Percentiles rank a stretch among this genome's conserved stretches.
These are phyloP conservation scores for Phialophora expanda DNA, from an alignment of 2,329 filamentous ascomycete species.

Conservation along the genomic window DNA sequence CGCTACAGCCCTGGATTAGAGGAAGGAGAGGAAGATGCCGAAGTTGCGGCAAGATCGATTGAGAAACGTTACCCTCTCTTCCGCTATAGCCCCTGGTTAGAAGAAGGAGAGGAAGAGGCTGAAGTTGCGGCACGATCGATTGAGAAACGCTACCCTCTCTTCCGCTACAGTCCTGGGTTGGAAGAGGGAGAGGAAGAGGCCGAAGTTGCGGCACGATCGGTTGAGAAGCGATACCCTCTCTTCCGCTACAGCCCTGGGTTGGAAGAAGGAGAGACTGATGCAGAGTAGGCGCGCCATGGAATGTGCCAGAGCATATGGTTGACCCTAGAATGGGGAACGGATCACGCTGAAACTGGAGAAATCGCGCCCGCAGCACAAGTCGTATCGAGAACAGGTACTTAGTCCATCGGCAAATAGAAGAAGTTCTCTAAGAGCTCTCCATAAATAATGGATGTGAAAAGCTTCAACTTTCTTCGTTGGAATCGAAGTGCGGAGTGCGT, in stretches of 20 bases:
- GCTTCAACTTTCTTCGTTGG: not conserved
- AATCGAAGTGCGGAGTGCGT: not conserved
- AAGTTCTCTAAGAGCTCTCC: not conserved
- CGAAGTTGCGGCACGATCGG: not conserved
- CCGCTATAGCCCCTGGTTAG: no score
- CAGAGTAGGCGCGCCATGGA: not conserved
- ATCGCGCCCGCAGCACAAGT: no score
- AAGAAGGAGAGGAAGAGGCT: no score
- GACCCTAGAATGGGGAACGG: not conserved
- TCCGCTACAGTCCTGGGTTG: no score
- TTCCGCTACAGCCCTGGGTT: not conserved
- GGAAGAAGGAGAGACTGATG: not conserved
- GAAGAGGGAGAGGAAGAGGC: no score
- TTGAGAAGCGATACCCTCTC: not conserved
- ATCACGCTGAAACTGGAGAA: not conserved
- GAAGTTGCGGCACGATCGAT: not conserved
- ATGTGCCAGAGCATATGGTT: not conserved
- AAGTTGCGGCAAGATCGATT: no score
- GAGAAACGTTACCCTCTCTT: no score
- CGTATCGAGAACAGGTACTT: no score
- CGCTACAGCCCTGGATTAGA: not conserved
- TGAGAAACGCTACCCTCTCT: no score
- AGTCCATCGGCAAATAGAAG: not conserved
- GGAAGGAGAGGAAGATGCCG: not conserved
- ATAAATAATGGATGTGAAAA: not conserved